These are phyloP conservation scores for Scolecobasidium constrictum DNA, from an alignment of 2,329 filamentous ascomycete genomes.

Conservation along the genomic window DNA sequence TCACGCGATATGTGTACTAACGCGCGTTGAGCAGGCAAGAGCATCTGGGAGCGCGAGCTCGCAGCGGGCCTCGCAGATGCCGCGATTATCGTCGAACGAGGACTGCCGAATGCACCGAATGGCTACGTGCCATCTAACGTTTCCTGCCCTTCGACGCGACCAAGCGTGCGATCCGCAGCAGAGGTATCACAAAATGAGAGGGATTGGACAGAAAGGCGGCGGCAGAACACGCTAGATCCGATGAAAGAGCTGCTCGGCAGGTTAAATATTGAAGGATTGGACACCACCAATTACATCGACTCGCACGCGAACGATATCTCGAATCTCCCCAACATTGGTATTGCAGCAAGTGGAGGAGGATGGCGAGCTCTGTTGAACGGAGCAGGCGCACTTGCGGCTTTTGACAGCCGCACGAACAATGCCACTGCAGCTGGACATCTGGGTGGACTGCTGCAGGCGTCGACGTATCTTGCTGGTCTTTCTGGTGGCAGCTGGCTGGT, in stretches of 20 bases:
- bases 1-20: too few species aligned
- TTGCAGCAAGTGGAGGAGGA: conserved; percentile 74
- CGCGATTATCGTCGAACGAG: background rate
- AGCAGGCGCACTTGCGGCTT: conserved; percentile 67
- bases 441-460: conserved; percentile 67
- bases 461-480: conserved; percentile 71
- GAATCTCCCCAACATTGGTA: conserved; percentile 56
- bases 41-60: too few species aligned
- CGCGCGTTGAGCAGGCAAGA: too few species aligned
- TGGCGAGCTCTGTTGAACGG: conserved; percentile 81
- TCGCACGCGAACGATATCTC: conserved; percentile 43
- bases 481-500: conserved; percentile 80
- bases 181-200: conserved; percentile 58
- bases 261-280: conserved; percentile 65
- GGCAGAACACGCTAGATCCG: conserved; percentile 62
- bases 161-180: conserved; percentile 54
- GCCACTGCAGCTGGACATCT: conserved; percentile 55
- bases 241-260: conserved; percentile 63
- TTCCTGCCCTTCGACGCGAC: conserved; percentile 58
- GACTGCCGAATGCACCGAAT: conserved; percentile 2
- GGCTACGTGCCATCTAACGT: conserved; percentile 58
- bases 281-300: conserved; percentile 63
- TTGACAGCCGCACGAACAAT: conserved; percentile 59
- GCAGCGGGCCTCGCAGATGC: background rate
- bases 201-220: conserved; percentile 61